phyloP scores from a whole-genome alignment of 495 filamentous ascomycete species.

The Hypoxylon rickii region DNA sequence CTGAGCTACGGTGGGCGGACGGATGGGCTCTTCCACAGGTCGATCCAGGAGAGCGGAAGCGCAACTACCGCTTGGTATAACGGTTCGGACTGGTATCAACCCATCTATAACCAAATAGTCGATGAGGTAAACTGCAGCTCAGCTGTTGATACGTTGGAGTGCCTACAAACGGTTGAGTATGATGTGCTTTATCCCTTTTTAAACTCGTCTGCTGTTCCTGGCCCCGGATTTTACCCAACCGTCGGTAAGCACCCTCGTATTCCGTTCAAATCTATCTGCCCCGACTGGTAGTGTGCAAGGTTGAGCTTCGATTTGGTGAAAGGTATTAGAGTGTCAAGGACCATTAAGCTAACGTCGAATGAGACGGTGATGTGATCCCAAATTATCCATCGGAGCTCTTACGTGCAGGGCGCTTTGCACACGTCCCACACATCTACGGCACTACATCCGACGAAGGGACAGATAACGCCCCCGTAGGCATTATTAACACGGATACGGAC shows the following conservation, averaged over 20 bases:
- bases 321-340: neutral
- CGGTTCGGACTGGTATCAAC: conserved; percentile 43
- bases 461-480: conserved; percentile 52
- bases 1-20: conserved; percentile 45
- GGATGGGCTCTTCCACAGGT: conserved; percentile 57
- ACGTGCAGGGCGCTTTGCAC: conserved; percentile 50
- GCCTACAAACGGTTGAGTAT: conserved; percentile 46
- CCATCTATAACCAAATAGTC: conserved; percentile 50
- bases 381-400: conserved; percentile 39
- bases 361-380: conserved; percentile 56
- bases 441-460: conserved; percentile 68
- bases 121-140: conserved; percentile 44
- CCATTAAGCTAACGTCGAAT: neutral
- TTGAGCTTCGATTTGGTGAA: neutral
- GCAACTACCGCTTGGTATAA: conserved; percentile 42
- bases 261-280: neutral
- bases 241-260: conserved; percentile 39
- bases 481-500: conserved; percentile 51
- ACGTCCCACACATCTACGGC: conserved; percentile 62
- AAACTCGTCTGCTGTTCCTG: conserved; percentile 13
- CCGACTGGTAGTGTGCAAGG: neutral
- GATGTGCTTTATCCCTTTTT: conserved; percentile 35
- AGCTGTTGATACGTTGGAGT: conserved; percentile 45
- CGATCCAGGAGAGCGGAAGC: conserved; percentile 55
- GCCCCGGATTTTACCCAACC: conserved; percentile 46